phyloP scores from a whole-genome alignment of 2,329 filamentous ascomycete species.

The Trichophyton mentagrophytes region DNA sequence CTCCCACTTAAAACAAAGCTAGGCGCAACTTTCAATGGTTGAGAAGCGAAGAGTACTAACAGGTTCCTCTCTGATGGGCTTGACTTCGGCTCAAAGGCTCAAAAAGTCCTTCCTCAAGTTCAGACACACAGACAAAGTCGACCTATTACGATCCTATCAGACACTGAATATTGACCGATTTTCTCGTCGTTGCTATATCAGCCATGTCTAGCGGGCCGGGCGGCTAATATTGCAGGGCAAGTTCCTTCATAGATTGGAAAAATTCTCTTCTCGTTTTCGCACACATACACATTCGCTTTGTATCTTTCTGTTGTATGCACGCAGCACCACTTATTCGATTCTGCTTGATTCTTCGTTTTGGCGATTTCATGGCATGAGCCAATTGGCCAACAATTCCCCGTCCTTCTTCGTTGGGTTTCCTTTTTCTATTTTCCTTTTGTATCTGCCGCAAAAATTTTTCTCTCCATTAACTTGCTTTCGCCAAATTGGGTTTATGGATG shows the following conservation, averaged over 20 bases:
- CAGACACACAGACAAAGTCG: constrained; percentile 18
- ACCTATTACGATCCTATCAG: constrained; percentile 32
- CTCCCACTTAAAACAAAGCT: background rate
- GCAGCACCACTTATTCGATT: background rate
- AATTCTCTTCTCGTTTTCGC: background rate
- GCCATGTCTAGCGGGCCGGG: background rate
- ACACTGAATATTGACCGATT: constrained; percentile 21
- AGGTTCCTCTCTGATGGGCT: constrained; percentile 9
- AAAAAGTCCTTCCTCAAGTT: constrained; percentile 17
- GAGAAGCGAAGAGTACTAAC: background rate
- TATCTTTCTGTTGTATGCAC: background rate
- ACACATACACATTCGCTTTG: no score
- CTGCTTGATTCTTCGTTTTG: background rate
- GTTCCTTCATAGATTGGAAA: background rate
- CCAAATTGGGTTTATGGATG: constrained; percentile 1
- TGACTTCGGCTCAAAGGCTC: constrained; percentile 16
- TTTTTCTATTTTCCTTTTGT: background rate
- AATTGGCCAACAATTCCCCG: background rate
- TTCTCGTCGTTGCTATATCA: constrained; percentile 3
- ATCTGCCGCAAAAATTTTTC: background rate
- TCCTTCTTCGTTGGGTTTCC: background rate
- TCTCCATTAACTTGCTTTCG: background rate
- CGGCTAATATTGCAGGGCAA: constrained; percentile 1
- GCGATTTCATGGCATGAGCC: background rate
- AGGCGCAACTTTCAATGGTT: background rate